phyloP scores from a whole-genome alignment of 2,329 filamentous ascomycete genomes.

The Scedosporium boydii region DNA sequence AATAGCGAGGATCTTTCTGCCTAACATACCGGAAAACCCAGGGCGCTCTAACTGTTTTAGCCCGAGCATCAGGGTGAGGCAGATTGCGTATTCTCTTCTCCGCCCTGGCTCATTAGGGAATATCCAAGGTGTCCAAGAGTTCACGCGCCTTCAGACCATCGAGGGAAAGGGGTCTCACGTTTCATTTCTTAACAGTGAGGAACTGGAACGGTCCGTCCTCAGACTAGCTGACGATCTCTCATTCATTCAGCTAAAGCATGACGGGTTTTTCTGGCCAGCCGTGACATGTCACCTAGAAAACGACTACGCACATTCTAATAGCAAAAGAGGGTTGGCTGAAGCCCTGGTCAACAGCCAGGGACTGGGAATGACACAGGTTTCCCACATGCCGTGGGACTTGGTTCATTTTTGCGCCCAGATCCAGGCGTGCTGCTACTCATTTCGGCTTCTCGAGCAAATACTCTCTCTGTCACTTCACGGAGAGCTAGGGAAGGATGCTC shows the following conservation, averaged over 20 bases:
- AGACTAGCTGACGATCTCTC: background rate
- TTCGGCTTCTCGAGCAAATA: constrained; percentile 28
- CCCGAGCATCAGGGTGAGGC: constrained; percentile 37
- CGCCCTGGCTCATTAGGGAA: constrained; percentile 11
- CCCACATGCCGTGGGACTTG: constrained; percentile 40
- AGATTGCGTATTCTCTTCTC: constrained; percentile 45
- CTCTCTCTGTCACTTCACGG: constrained; percentile 12
- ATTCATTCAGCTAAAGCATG: background rate
- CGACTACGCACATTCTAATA: constrained; percentile 14
- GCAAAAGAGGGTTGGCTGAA: constrained; percentile 12
- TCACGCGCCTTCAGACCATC: constrained; percentile 19
- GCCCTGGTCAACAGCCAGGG: background rate
- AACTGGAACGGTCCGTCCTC: constrained; percentile 9
- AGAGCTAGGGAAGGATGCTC: background rate
- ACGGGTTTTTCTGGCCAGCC: constrained; percentile 1
- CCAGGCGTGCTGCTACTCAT: constrained; percentile 38
- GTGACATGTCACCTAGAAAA: constrained; percentile 10
- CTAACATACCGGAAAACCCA: constrained; percentile 50
- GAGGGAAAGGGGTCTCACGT: background rate
- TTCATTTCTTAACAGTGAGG: background rate
- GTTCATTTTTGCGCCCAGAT: constrained; percentile 54
- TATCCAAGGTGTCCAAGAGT: constrained; percentile 21
- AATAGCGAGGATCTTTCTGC: constrained; percentile 47
- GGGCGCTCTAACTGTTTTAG: constrained; percentile 48
- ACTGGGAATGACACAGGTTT: background rate